Conservation (phyloP, 305 asterid genomes). For the Andrographis paniculata region DNA sequence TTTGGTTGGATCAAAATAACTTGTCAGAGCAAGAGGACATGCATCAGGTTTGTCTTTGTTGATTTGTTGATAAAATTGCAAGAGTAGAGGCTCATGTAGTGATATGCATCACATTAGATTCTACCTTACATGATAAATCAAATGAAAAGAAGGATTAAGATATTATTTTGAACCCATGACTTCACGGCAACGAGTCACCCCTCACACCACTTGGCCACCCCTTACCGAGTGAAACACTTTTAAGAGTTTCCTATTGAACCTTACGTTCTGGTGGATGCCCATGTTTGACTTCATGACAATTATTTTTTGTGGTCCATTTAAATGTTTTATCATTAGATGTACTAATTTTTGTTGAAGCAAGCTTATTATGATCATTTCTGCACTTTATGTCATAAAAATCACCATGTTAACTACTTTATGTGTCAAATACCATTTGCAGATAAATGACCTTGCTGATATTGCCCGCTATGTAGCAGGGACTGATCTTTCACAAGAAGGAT, state of each 20-base stretch:
- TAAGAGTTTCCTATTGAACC: too few species aligned
- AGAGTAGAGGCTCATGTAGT: slow-evolving; percentile 7
- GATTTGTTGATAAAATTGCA: slow-evolving; percentile 14
- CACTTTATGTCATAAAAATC: slow-evolving; percentile 10
- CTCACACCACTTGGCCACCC: too few species aligned
- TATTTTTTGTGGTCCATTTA: slow-evolving; percentile 6
- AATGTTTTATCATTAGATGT: not conserved
- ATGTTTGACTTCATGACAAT: slow-evolving; percentile 3
- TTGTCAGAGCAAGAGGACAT: slow-evolving; percentile 64
- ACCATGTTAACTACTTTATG: slow-evolving; percentile 9
- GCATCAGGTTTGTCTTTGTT: slow-evolving; percentile 59
- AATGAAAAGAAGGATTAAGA: not conserved
- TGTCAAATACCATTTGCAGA: too few species aligned
- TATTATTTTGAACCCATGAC: too few species aligned
- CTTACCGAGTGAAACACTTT: too few species aligned
- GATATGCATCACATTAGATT: slow-evolving; percentile 13
- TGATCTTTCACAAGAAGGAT: slow-evolving; percentile 63
- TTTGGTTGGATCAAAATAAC: slow-evolving; percentile 65
- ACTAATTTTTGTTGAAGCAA: slow-evolving; percentile 2
- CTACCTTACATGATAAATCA: slow-evolving; percentile 2
- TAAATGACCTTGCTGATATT: slow-evolving; percentile 74
- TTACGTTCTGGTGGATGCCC: slow-evolving; percentile 14
- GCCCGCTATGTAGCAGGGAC: slow-evolving; percentile 75
- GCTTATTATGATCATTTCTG: slow-evolving; percentile 13
- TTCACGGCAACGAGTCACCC: too few species aligned